Evolutionary conservation across 2,329 filamentous ascomycete species (phyloP), one percentile per base, ranked within the genome.

Genomic region (Stromatinia cepivora): DNA sequence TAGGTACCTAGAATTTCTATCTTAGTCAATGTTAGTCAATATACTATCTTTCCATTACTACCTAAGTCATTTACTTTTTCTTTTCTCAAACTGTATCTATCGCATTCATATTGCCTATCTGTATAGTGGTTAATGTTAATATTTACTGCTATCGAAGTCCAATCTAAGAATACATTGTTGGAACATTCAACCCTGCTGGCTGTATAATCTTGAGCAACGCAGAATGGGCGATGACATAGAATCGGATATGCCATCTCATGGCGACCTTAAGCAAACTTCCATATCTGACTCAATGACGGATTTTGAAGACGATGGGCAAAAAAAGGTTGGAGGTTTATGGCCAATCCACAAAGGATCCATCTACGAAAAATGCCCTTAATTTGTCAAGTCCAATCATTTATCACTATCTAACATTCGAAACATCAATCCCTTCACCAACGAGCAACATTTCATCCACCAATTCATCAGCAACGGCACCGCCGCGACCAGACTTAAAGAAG

Each of bases 401-500:
- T 71, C 77, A 77, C 63, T 78, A 78, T 61, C 71, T 79, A 4
- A 77, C 74, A 13, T 78, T 78, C 70, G 75, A 74, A 56, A 77
- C 77, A 0, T 34, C 50, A 10, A 71, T 78, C 39, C 77, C 77
- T 17, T 65, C 42, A 22, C 74, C 77, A 3, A 63, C 57, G n/a
- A 70, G 68, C 7, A 71, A 58, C 28, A 45, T 70, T 25, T 72
- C 71, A 25, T 48, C 66, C 36, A 58, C 64, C n/a, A 20, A 62
- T 13, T 59, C 67, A 3, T 62, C 64, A 20, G 52, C 57, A 62
- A 46, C 65, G n/a, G 54, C 70, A 50, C 89, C 89, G 58, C 79
- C 83, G 66, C 82, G 81, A 34, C 92, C 92, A 5, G 83, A 92
- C 77, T 85, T 97, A 36, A 83, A 82, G 46, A 83, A 84, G 70